Base-by-base conservation (phyloP, 2,329 filamentous ascomycete species). In the Pyrenophora graminea region DNA sequence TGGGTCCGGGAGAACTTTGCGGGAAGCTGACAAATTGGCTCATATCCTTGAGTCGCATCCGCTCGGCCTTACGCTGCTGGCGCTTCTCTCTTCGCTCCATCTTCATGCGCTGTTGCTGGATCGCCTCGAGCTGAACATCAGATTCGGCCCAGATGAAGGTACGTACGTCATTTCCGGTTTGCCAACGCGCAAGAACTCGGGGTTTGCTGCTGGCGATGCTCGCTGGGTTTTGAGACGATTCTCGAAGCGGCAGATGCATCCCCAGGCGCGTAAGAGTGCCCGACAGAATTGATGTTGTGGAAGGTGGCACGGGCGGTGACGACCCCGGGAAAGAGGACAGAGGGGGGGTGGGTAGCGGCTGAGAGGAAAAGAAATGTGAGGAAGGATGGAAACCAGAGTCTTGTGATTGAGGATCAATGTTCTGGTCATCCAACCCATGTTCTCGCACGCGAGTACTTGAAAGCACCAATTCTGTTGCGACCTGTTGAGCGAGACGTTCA, bases 131-230 rank as follows among this genome's bases (percentile, higher is more conserved):
- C 9, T 53, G 59, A n/a, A 65, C 39, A 27, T 55, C 52, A 19
- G 61, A 64, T 21, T 71, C 71, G 3, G 69, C 61, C 74, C 74
- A 79, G 43, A 77, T 69, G 54, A 79, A 80, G 4, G 53, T 54
- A 3, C 44, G 55, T 1, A 74, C 75, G 43, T 78, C 71, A 3
- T 58, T 51, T 19, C 73, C 75, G 2, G 64, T 33, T 7, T 64
- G 55, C 77, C 77, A 80, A 48, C 79, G 77, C 27, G 67, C 59
- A 5, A 79, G 66, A 13, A 78, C 55, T 34, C 70, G 67, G 18
- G 57, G 62, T 4, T 77, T 61, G 13, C 61, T 66, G 12, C 68
- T 64, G 1, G 72, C 63, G 0, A 76, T 56, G 1, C 60, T 34
- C 51, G 58, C 30, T 48, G 51, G 21, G 53, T 40, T 32, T 2